Base-by-base conservation (phyloP, 1,139 yeast species). In the Suhomyces yuchorum region DNA sequence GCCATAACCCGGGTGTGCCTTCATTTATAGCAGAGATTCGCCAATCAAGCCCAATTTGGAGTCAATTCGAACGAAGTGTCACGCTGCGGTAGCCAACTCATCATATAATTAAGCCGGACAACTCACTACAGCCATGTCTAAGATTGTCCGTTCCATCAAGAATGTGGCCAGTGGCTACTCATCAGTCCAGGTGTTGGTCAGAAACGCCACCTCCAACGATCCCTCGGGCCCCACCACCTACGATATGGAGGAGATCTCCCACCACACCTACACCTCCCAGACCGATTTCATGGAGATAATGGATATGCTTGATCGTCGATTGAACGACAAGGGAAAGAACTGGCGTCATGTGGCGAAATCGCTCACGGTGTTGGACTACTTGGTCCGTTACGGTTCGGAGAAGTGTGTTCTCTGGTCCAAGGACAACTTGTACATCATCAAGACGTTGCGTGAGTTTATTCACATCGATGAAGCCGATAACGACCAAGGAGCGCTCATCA, bases 291-390 rank as follows among this genome's bases (percentile, higher is more conserved):
- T 90, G 61, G 97, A 92, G 61, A 83, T 93, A 42, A 88, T 93
- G 96, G 98, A 93, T 63, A 91, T 95, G 90, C 70, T 93, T 46
- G 99, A 92, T 69, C 84, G 92, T 58, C 80, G 99, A 56, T 75
- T 95, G 58, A 93, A 93, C 63, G 99, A 93, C 63, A 92, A 92
- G 73, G 99, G 99, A 51, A 93, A 92, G 67, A 89, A 93, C 70
- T 93, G 99, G 99, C 82, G 97, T 56, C 99, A 93, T 67, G 93
- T 93, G 40, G 93, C 96, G 55, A 95, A 93, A 67, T 83, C 96
- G 1, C 76, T 93, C 57, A 88, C 96, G 1, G 87, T 93, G 12
- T 77, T 93, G 60, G 98, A 93, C 62, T 93, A 86, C 67, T 76
- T 93, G 55, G 91, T 93, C 22, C 82, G 96, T 57, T 81, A 78